A percentile compares a stretch with the other conserved stretches of the same genome.
phyloP scores from a whole-genome alignment of 2,329 filamentous ascomycete genomes.

The Neocucurbitaria cava region DNA sequence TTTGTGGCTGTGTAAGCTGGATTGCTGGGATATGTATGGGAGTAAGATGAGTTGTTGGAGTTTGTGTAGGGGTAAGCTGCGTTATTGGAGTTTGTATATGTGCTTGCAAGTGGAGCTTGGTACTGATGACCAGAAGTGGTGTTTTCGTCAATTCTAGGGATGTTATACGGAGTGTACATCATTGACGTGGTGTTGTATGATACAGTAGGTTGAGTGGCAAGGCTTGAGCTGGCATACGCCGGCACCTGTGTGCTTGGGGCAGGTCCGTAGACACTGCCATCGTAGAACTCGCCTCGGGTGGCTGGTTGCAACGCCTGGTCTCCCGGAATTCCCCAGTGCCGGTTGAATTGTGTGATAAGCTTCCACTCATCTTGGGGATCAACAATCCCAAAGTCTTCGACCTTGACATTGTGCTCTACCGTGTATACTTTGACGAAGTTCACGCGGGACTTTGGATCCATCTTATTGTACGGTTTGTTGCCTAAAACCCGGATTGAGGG shows the following conservation, averaged over 20 bases:
- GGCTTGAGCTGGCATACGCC: not conserved
- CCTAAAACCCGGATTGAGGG: not conserved
- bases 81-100: not conserved
- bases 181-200: not conserved
- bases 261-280: not conserved
- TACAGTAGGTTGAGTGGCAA: not conserved
- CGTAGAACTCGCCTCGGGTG: not conserved
- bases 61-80: not conserved
- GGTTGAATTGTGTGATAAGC: constrained; percentile 16
- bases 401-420: constrained; percentile 40
- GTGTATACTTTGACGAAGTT: constrained; percentile 36
- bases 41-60: too few relatives aligned
- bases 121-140: too few relatives aligned
- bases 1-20: too few relatives aligned
- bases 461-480: constrained; percentile 9
- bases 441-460: constrained; percentile 29
- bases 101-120: not conserved
- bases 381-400: constrained; percentile 31
- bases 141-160: not conserved
- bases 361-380: constrained; percentile 8
- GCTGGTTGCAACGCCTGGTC: not conserved
- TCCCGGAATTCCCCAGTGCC: constrained; percentile 7
- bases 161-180: not conserved
- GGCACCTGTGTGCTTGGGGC: not conserved
- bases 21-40: not conserved